Evolutionary conservation across 2,329 filamentous ascomycete species (phyloP), one percentile per base, ranked within the genome.

Genomic region (Colletotrichum spaethianum): DNA sequence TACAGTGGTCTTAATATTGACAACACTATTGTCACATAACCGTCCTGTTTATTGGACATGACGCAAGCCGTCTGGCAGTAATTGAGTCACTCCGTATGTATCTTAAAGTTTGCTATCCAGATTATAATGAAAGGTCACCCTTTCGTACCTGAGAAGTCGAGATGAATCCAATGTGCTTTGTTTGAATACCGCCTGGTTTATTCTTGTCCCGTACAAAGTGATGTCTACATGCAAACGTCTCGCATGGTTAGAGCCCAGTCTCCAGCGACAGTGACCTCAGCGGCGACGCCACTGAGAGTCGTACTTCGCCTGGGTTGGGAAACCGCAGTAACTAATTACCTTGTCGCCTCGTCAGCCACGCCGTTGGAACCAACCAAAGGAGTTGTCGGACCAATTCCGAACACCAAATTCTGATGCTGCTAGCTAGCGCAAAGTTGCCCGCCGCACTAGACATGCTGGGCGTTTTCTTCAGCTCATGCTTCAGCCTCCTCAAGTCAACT

Each of bases 371-470:
- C 12, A 16, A 38, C 63, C 40, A 3, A 2, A 23, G 23, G 14
- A 2, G 12, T 16, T 26, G 26, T n/a, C 0, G 53, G n/a, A 14
- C 53, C 33, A n/a, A 50, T 28, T 4, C 5, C 33, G 8, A 36
- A 20, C 52, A 28, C 28, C 28, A 33, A 33, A 33, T 4, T 38
- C n/a, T 20, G 31, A 33, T 11, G 50, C 52, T 18, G 7, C 2
- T 16, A 2, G 7, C 2, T 16, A 2, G 14, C 2, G 2, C 53
- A 74, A 71, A 70, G 6, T 74, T 75, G 75, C 73, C 5, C 63
- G 23, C 75, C 0, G 75, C 75, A 0, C 33, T 76, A 18, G 73
- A 28, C 48, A 8, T 12, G 3, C 64, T 75, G 7, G 75, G 68
- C 8, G 67, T 74, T 12, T 69, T 36, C n/a, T 36, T 36, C 33